These are phyloP conservation scores for Boletus eberwhitei DNA, from an alignment of 768 basidiomycete genomes.

Conservation along the genomic window DNA sequence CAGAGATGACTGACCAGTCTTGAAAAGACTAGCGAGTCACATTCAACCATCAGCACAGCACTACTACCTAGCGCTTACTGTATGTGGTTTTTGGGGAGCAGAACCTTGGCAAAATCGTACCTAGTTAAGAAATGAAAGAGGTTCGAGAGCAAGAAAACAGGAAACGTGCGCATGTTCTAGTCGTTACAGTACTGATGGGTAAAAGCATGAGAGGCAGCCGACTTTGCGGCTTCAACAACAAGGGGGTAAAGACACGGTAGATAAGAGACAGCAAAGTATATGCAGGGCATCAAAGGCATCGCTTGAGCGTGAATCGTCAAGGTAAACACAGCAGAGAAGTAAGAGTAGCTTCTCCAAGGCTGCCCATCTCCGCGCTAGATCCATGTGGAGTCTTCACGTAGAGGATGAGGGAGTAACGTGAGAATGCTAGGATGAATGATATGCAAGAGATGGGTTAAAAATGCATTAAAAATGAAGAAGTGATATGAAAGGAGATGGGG, in stretches of 20 bases:
- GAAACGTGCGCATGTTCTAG: conserved; percentile 60
- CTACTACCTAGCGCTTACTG: conserved; percentile 11
- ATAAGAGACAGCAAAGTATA: conserved; percentile 10
- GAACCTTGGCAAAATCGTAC: conserved; percentile 30
- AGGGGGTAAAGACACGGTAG: conserved; percentile 3
- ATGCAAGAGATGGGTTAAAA: conserved; percentile 34
- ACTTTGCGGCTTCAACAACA: conserved; percentile 19
- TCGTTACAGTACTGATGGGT: conserved; percentile 52
- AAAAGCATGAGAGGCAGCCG: conserved; percentile 17
- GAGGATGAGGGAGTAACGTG: conserved; percentile 17
- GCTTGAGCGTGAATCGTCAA: conserved; percentile 25
- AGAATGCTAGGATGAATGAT: conserved; percentile 26
- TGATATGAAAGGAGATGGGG: conserved; percentile 27
- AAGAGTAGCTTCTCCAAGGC: conserved; percentile 10
- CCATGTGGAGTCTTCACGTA: conserved; percentile 21
- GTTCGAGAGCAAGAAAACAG: conserved; percentile 35
- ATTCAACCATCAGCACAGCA: conserved; percentile 11
- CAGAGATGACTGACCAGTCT: neutral
- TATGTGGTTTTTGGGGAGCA: conserved; percentile 17
- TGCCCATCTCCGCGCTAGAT: conserved; percentile 13
- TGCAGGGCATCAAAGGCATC: conserved; percentile 28
- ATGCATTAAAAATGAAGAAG: conserved; percentile 29
- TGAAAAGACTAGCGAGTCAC: conserved; percentile 8
- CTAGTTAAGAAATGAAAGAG: conserved; percentile 30
- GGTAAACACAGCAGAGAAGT: conserved; percentile 14